Evolutionary conservation across 768 basidiomycete genomes (phyloP).

Genomic region (Phanerochaete sordida): DNA sequence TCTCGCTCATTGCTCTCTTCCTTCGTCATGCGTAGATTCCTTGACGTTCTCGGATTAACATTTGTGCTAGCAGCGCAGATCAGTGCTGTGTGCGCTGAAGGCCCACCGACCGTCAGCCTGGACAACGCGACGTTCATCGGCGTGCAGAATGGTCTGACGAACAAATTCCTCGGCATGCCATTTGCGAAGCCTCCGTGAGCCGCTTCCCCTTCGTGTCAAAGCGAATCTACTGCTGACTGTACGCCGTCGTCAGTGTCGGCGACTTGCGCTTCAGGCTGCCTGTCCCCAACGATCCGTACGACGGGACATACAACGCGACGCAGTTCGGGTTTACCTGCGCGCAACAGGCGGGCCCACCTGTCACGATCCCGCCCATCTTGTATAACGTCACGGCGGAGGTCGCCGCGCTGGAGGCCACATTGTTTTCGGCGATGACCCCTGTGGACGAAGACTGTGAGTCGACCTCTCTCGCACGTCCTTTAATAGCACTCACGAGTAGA

Average conservation of each 20-base stretch:
- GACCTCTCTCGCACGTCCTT: not conserved
- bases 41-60: too few species aligned
- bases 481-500: too few species aligned
- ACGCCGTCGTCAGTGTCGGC: conserved; percentile 15
- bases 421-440: conserved; percentile 18
- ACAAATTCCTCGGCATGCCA: conserved; percentile 50
- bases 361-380: not conserved
- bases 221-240: too few species aligned
- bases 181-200: conserved; percentile 58
- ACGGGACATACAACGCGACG: conserved; percentile 32
- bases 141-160: conserved; percentile 24
- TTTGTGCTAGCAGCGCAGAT: too few species aligned
- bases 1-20: too few species aligned
- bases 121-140: conserved; percentile 46
- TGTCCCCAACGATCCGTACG: conserved; percentile 23
- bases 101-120: conserved; percentile 37
- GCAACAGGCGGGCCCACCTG: too few species aligned
- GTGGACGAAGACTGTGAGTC: conserved; percentile 47
- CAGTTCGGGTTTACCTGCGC: conserved; percentile 37
- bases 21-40: too few species aligned
- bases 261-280: conserved; percentile 23
- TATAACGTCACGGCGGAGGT: not conserved
- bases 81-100: too few species aligned
- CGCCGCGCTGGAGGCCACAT: not conserved
- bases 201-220: too few species aligned